Evolutionary conservation across 345 rosid genomes (phyloP).

Genomic region (Combretum micranthum): DNA sequence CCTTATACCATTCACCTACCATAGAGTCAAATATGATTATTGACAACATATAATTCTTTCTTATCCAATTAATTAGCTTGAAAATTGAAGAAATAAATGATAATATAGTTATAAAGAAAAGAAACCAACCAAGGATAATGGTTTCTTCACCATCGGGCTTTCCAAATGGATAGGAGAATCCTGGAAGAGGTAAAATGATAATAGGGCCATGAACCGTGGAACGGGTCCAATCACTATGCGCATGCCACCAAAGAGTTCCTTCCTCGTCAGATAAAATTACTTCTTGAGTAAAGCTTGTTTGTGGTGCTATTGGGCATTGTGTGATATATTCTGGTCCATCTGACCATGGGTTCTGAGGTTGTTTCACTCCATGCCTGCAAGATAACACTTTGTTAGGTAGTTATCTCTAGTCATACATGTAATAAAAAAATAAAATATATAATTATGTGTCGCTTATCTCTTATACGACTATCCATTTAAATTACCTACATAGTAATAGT

Average conservation of each 20-base stretch:
- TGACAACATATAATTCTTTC: not conserved
- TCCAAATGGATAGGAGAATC: conserved; percentile 6
- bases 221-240: conserved; percentile 40
- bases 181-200: not conserved
- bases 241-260: conserved; percentile 48
- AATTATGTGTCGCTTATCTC: too few species aligned
- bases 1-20: conserved; percentile 25
- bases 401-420: too few species aligned
- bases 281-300: conserved; percentile 18
- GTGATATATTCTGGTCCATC: conserved; percentile 31
- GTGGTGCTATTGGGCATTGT: conserved; percentile 19
- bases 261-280: conserved; percentile 19
- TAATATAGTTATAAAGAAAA: not conserved
- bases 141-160: conserved; percentile 11
- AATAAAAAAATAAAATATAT: too few species aligned
- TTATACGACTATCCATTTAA: too few species aligned
- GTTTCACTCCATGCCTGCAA: conserved; percentile 29
- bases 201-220: conserved; percentile 36
- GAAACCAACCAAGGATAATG: conserved; percentile 14
- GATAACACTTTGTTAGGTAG: too few species aligned
- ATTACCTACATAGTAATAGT: too few species aligned
- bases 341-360: conserved; percentile 27
- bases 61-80: not conserved
- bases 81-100: not conserved
- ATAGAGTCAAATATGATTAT: not conserved